Evolutionary conservation across 2,329 filamentous ascomycete species (phyloP).

Genomic region (Apiospora malaysiana): DNA sequence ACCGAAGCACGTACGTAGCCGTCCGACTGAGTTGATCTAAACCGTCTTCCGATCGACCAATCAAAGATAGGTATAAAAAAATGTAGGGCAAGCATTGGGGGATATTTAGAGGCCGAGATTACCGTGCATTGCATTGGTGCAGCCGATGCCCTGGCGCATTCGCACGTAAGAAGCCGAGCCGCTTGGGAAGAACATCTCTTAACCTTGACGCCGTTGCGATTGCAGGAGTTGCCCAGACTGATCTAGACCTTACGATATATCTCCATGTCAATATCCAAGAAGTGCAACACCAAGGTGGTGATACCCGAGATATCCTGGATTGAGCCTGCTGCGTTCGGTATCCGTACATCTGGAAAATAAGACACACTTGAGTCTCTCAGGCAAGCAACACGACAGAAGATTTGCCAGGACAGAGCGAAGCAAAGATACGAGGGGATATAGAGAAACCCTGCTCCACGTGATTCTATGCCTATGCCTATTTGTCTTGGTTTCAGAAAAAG

Average conservation of each 20-base stretch:
- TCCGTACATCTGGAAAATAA: not conserved
- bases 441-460: not conserved
- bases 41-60: not conserved
- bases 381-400: not conserved
- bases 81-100: not conserved
- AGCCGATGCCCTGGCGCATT: not conserved
- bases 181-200: not conserved
- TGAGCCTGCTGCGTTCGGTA: not conserved
- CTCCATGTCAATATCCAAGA: not conserved
- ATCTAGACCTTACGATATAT: no score
- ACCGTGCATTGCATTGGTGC: constrained; percentile 6
- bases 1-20: not conserved
- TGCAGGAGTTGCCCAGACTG: not conserved
- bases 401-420: not conserved
- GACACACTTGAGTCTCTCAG: not conserved
- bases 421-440: not conserved
- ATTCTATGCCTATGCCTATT: not conserved
- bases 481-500: constrained; percentile 4
- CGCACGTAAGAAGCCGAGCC: not conserved
- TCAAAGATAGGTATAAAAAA: not conserved
- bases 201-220: not conserved
- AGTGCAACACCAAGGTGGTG: not conserved
- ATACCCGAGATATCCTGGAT: not conserved
- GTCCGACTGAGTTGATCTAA: not conserved
- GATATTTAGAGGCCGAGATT: not conserved